A percentile compares a stretch with the other conserved stretches of the same genome.
Evolutionary conservation across 2,329 filamentous ascomycete species (phyloP).

Genomic region (Ceratocystis huliohia): DNA sequence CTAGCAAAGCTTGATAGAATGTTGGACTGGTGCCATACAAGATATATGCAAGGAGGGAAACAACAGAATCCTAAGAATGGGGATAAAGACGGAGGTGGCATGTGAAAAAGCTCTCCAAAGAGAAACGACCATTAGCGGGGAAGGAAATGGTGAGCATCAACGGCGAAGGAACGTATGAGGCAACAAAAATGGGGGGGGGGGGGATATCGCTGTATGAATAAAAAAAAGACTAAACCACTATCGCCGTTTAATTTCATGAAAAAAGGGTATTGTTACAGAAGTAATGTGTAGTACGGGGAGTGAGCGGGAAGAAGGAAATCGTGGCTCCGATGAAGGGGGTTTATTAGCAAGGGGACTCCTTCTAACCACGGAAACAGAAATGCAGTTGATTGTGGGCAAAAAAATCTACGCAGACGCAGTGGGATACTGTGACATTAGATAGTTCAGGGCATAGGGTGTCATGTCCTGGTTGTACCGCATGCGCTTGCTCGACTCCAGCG

Average conservation of each 20-base stretch:
- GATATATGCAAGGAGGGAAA: not conserved
- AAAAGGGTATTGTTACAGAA: not conserved
- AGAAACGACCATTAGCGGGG: not conserved
- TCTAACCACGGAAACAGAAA: too few species aligned
- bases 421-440: not conserved
- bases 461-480: not conserved
- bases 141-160: not conserved
- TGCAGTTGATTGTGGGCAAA: not conserved
- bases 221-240: not conserved
- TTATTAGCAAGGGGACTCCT: not conserved
- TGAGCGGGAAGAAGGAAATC: not conserved
- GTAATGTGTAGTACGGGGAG: not conserved
- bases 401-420: conserved; percentile 1
- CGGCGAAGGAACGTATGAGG: not conserved
- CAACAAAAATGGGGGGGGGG: not conserved
- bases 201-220: not conserved
- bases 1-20: not conserved
- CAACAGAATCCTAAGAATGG: not conserved
- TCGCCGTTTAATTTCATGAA: not conserved
- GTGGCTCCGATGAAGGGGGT: not conserved
- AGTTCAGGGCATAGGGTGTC: not conserved
- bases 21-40: not conserved
- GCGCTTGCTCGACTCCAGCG: conserved; percentile 5
- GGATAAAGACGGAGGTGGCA: not conserved
- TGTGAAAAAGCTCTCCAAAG: not conserved